These are phyloP conservation scores for Aquilaria agallochum DNA, from an alignment of 441 rosid genomes.

Conservation along the genomic window DNA sequence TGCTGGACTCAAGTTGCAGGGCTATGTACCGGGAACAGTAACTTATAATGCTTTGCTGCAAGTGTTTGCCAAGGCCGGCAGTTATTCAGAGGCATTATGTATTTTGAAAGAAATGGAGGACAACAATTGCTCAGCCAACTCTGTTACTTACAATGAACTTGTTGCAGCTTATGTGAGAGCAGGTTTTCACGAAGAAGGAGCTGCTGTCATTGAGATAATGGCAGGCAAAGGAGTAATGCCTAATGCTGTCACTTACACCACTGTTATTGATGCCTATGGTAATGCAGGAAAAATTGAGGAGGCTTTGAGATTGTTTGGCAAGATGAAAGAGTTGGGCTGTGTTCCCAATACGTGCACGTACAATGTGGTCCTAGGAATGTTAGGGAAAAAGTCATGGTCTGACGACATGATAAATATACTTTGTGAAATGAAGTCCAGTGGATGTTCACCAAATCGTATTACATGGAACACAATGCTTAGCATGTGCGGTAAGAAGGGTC, in stretches of 20 bases:
- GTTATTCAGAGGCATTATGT: slow-evolving; percentile 61
- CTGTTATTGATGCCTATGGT: slow-evolving; percentile 83
- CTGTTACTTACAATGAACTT: slow-evolving; percentile 84
- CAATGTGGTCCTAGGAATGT: slow-evolving; percentile 75
- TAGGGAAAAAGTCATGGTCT: slow-evolving; percentile 64
- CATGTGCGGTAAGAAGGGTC: slow-evolving; percentile 64
- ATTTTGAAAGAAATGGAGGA: slow-evolving; percentile 89
- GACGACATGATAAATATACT: slow-evolving; percentile 75
- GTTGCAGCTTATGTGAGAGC: slow-evolving; percentile 85
- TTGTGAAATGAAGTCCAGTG: slow-evolving; percentile 68
- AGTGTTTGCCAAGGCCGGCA: slow-evolving; percentile 80
- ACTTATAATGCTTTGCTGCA: slow-evolving; percentile 79
- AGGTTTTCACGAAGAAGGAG: slow-evolving; percentile 78
- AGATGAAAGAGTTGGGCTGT: slow-evolving; percentile 75
- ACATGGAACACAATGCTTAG: slow-evolving; percentile 95
- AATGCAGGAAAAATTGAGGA: slow-evolving; percentile 64
- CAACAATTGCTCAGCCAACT: slow-evolving; percentile 56
- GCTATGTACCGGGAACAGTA: slow-evolving; percentile 76
- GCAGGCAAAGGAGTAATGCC: slow-evolving; percentile 64
- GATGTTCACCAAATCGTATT: slow-evolving; percentile 73
- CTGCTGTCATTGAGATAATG: slow-evolving; percentile 68
- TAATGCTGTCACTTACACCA: slow-evolving; percentile 78
- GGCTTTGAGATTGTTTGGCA: slow-evolving; percentile 56
- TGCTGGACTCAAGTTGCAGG: slow-evolving; percentile 50
- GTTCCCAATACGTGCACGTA: slow-evolving; percentile 79